A percentile compares a stretch with the other conserved stretches of the same genome.
Conservation (phyloP, 495 filamentous ascomycete genomes). For the Penicillium bialowiezense region DNA sequence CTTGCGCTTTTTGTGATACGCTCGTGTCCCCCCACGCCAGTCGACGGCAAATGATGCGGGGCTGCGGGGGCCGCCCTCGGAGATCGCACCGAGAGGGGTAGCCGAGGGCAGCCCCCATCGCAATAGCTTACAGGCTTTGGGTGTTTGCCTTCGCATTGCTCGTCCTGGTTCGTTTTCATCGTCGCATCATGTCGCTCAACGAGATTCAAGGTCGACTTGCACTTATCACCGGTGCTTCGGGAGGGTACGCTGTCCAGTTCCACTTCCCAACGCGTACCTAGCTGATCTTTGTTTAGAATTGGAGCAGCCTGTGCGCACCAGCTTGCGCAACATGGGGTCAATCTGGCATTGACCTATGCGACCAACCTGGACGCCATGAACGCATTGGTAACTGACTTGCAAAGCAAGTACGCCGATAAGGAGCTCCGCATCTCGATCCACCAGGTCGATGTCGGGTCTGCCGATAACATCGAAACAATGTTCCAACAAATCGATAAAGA, state of each 20-base stretch:
- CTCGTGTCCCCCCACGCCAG: neutral
- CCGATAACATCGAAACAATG: constrained; percentile 48
- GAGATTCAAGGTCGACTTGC: constrained; percentile 56
- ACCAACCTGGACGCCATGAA: constrained; percentile 47
- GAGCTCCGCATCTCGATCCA: constrained; percentile 51
- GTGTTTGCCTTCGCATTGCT: neutral
- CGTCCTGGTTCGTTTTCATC: neutral
- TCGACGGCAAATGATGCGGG: constrained; percentile 25
- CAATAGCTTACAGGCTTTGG: neutral
- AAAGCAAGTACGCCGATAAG: constrained; percentile 23
- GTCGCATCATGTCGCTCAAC: constrained; percentile 39
- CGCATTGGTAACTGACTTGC: constrained; percentile 40
- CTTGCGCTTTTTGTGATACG: neutral
- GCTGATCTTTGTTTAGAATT: constrained; percentile 38
- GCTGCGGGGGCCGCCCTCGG: constrained; percentile 20
- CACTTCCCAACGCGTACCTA: neutral
- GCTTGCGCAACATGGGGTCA: constrained; percentile 49
- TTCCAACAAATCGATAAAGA: constrained; percentile 49
- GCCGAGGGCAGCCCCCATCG: constrained; percentile 11
- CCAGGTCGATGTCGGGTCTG: constrained; percentile 53
- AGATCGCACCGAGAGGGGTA: constrained; percentile 27
- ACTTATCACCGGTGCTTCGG: constrained; percentile 64
- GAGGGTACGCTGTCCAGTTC: constrained; percentile 46
- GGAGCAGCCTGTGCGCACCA: constrained; percentile 58
- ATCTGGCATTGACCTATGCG: constrained; percentile 63